Evolutionary conservation across 352 stramenopile genomes (phyloP), one percentile per base, ranked within the genome.

Genomic region (Globisporangium irregulare): DNA sequence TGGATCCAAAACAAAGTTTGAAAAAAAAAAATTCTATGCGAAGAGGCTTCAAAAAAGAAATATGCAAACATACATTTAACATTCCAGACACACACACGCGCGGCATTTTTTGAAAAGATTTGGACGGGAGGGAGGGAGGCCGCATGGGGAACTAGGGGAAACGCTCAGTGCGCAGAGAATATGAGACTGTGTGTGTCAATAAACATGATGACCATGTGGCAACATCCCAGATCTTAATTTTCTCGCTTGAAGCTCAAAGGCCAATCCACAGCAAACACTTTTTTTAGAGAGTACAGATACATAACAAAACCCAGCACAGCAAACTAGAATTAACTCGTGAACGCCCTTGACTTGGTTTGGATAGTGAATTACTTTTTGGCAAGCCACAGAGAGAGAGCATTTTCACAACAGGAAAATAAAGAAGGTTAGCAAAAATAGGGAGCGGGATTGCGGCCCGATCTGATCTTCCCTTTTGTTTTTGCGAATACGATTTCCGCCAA

Each of bases 381-480:
- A 15, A 20, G 12, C 14, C 4, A 4, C 10, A 32, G 27, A 32
- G 27, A 32, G 27, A 48, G 10, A 48, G 38, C 14, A 20, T 20
- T 18, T 18, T 22, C 15, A 51, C 5, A 20, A 20, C 43, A 8
- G 6, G 25, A 59, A 59, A 59, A 59, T 41, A 59, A 59, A 59
- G 54, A 59, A 59, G 18, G 54, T 59, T 59, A 59, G 18, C 54
- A 25, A 59, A 59, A 41, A 59, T 22, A 22, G 22, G 43, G 43
- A 51, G 14, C 36, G 10, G 36, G 36, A 43, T 48, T 48, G 38
- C 14, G 38, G 41, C 14, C 15, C 15, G 15, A 59, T 59, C 53
- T 59, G 27, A 59, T 59, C 54, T 41, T 51, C 43, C 54, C 22
- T 46, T 46, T 41, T 59, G 27, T 59, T 59, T 59, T 59, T 59